Percentiles rank a stretch among this genome's conserved stretches.
These are phyloP conservation scores for Prototheca cutis DNA, from an alignment of 163 green algal species.

Conservation along the genomic window DNA sequence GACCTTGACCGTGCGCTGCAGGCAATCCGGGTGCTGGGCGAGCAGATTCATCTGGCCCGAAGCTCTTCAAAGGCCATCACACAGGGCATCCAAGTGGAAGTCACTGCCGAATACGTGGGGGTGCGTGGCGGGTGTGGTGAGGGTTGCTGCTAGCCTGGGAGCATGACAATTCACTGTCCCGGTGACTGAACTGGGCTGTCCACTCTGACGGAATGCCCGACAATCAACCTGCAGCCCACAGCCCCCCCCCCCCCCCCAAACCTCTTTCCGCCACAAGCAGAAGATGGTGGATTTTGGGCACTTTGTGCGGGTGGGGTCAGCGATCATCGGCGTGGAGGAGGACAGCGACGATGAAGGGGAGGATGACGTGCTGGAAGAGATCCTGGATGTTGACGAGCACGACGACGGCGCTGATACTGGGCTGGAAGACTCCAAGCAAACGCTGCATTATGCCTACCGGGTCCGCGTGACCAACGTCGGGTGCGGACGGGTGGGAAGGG, in stretches of 20 bases:
- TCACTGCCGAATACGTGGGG: constrained; percentile 34
- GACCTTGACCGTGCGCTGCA: constrained; percentile 28
- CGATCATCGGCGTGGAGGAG: neutral
- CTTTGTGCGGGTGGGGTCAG: no score
- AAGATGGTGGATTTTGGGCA: no score
- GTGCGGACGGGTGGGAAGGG: constrained; percentile 11
- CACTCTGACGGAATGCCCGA: no score
- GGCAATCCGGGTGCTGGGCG: constrained; percentile 33
- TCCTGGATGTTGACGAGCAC: no score
- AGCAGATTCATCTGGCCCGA: constrained; percentile 40
- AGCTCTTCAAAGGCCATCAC: constrained; percentile 25
- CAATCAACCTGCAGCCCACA: no score
- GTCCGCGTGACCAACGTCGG: constrained; percentile 37
- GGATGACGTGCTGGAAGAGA: no score
- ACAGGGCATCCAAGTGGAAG: constrained; percentile 45
- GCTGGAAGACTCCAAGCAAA: neutral
- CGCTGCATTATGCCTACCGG: constrained; percentile 37
- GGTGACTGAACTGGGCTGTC: no score
- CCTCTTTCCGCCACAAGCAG: no score
- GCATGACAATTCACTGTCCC: no score
- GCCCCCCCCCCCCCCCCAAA: no score
- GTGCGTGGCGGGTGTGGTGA: neutral
- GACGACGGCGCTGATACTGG: no score
- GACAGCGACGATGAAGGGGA: constrained; percentile 14
- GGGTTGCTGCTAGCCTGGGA: no score